phyloP scores from a whole-genome alignment of 164 flowering plant genomes.

The Berberis thunbergii region DNA sequence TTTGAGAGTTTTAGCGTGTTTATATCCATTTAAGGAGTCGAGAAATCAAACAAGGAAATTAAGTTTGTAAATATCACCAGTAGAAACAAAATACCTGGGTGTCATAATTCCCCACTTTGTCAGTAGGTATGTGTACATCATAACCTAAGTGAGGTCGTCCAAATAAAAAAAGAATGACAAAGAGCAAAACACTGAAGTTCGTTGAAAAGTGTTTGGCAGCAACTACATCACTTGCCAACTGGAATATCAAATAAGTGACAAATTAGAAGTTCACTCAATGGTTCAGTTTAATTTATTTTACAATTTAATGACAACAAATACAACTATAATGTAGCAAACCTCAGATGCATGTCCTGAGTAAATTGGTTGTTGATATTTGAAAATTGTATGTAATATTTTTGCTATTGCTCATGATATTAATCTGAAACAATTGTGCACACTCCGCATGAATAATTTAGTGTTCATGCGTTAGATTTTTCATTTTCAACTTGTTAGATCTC shows the following conservation, averaged over 20 bases:
- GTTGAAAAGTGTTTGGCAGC: not conserved
- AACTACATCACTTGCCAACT: not conserved
- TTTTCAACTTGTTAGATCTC: too few relatives aligned
- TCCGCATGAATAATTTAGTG: too few relatives aligned
- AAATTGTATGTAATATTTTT: too few relatives aligned
- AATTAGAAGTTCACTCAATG: too few relatives aligned
- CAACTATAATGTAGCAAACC: too few relatives aligned
- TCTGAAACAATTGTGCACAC: not conserved
- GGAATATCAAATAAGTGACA: not conserved
- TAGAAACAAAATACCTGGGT: conserved; percentile 55
- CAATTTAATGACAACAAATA: too few relatives aligned
- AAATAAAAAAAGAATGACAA: conserved; percentile 31
- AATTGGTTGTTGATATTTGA: too few relatives aligned
- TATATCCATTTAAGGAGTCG: not conserved
- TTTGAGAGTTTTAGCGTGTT: too few relatives aligned
- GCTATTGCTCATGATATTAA: too few relatives aligned
- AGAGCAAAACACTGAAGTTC: not conserved
- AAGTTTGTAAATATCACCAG: not conserved
- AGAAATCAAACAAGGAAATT: not conserved
- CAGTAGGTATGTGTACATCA: conserved; percentile 75
- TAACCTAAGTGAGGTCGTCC: conserved; percentile 87
- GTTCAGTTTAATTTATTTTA: too few relatives aligned
- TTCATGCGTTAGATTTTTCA: too few relatives aligned
- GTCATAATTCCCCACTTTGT: conserved; percentile 91
- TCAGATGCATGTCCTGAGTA: too few relatives aligned